Evolutionary conservation across 768 basidiomycete species (phyloP), one percentile per base, ranked within the genome.

Genomic region (Mycena haematopus): DNA sequence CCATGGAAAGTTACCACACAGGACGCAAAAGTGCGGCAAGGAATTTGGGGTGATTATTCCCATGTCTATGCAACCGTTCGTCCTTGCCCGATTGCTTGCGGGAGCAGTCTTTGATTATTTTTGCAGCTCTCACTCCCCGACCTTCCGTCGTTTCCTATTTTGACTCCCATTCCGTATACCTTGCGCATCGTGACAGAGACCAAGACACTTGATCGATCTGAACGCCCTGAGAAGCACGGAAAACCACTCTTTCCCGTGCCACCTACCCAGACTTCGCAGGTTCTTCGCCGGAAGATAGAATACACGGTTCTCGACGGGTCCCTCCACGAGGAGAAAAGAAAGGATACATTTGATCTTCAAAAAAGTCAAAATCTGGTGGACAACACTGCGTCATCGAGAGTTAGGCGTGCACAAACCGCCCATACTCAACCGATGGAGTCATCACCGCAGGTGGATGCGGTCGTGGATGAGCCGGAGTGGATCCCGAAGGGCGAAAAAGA

Each of bases 191-290:
- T 38, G 8, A 63, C 55, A 33, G 55, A 63, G 9, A 63, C 60
- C 46, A 62, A 62, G 55, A 11, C 35, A 1, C 19, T 52, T 9
- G 27, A 50, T 29, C 50, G 19, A 15, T 46, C 60, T 17, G 44
- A 57, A 6, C 29, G 42, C 25, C 55, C 62, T 11, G 56, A 49
- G 24, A 63, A 63, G 42, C 62, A 63, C 35, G 55, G 55, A 31
- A 57, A 63, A 38, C 55, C 50, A 13, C 56, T 63, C 1, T 63
- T 63, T 27, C 62, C 62, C 11, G 50, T n/a, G 7, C 56, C 56
- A 14, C 62, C 62, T 2, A 45, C 51, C 8, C 13, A 35, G 9
- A 22, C 46, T 21, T 42, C 36, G 10, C 33, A 49, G 10, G 42
- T n/a, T 19, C 38, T 63, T n/a, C 24, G 40, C 25, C 49, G 56